phyloP scores from a whole-genome alignment of 1,284 basidiomycete species.

The Apiotrichum gracile region DNA sequence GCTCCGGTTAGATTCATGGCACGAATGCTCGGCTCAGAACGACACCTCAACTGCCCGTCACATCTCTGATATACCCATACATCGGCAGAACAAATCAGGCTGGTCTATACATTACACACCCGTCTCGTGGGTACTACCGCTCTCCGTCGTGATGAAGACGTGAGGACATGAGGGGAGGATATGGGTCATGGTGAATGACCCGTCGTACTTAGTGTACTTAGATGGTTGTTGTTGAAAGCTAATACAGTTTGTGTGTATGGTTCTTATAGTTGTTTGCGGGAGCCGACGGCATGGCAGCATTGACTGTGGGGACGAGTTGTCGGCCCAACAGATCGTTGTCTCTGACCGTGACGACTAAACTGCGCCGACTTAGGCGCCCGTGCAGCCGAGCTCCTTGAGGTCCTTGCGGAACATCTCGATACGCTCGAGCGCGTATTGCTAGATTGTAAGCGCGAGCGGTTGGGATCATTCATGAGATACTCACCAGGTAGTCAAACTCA shows the following conservation, averaged over 20 bases:
- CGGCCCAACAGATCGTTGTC: no score
- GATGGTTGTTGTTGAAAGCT: not conserved
- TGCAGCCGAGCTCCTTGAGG: constrained; percentile 33
- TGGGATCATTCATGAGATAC: constrained; percentile 5
- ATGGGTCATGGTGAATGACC: constrained; percentile 3
- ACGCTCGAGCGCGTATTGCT: constrained; percentile 45
- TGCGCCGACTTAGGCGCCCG: no score
- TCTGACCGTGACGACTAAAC: no score
- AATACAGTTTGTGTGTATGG: not conserved
- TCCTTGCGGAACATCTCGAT: constrained; percentile 46
- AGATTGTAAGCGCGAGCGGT: not conserved
- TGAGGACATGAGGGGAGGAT: not conserved
- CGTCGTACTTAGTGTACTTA: not conserved
- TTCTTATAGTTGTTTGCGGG: not conserved
- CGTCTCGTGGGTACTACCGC: not conserved
- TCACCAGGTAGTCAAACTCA: constrained; percentile 47
- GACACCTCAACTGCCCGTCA: no score
- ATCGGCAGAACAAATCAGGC: not conserved
- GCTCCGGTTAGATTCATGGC: no score
- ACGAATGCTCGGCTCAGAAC: no score
- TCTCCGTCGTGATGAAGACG: not conserved
- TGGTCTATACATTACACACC: not conserved
- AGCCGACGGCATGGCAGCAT: no score
- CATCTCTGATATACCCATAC: not conserved
- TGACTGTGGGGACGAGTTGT: no score